Evolutionary conservation across 306 rosid genomes (phyloP).

Genomic region (Hippophae gyantsensis): DNA sequence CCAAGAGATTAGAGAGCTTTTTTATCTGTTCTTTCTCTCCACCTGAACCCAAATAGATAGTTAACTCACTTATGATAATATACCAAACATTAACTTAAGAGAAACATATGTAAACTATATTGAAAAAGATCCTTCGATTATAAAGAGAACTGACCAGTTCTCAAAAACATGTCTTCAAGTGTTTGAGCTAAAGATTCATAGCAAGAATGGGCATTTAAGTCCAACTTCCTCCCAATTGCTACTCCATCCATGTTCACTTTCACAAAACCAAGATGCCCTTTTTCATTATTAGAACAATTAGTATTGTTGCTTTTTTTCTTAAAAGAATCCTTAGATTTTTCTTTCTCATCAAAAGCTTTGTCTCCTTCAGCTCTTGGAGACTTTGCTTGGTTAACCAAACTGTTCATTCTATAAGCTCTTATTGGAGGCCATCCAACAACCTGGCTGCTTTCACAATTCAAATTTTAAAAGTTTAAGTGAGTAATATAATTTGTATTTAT

Average conservation of each 20-base stretch:
- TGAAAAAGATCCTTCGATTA: not conserved
- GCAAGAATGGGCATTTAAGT: constrained; percentile 56
- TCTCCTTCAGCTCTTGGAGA: constrained; percentile 39
- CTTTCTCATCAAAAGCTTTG: constrained; percentile 19
- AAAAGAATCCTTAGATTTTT: constrained; percentile 26
- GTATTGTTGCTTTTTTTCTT: constrained; percentile 23
- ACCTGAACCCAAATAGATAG: constrained; percentile 10
- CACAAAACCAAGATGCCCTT: constrained; percentile 43
- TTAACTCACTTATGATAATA: too few species aligned
- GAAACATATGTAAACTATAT: too few species aligned
- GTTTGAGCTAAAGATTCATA: constrained; percentile 51
- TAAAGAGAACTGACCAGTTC: constrained; percentile 27
- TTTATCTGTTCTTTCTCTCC: constrained; percentile 30
- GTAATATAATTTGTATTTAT: not conserved
- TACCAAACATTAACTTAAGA: too few species aligned
- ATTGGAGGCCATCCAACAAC: constrained; percentile 79
- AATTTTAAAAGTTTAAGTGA: not conserved
- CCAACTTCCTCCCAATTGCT: constrained; percentile 57
- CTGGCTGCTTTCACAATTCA: constrained; percentile 36
- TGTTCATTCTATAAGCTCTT: constrained; percentile 51
- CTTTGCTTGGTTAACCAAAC: constrained; percentile 57
- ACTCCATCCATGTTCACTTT: constrained; percentile 61
- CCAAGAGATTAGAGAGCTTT: constrained; percentile 46
- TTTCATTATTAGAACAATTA: constrained; percentile 20
- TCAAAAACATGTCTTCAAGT: constrained; percentile 57